Base-by-base conservation (phyloP, 2,329 filamentous ascomycete genomes). In the Trichoderma atroviride region DNA sequence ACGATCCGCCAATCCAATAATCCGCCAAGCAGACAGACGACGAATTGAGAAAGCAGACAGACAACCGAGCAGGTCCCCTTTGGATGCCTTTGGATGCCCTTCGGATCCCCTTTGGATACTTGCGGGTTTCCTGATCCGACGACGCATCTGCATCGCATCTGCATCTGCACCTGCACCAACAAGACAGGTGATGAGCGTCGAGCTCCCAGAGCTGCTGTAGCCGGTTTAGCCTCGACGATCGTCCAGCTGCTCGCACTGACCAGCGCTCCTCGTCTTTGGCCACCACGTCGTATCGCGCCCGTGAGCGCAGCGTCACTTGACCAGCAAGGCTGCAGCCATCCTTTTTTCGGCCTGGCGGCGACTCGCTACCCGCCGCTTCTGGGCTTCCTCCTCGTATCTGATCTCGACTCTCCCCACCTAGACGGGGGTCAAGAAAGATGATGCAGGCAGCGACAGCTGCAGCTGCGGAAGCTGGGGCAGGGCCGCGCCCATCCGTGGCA, bases 251-350 rank as follows among this genome's bases (percentile, higher is more conserved):
- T 35, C 61, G 40, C 61, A 64, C 33, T 64, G 47, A 53, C 47
- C 40, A 55, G 31, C 31, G 31, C 22, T 55, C n/a, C 31, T 55
- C 24, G 61, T 43, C 56, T 56, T 64, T 64, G 33, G 33, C 61
- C 50, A 64, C 29, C 35, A 58, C 63, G 63, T 67, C 63, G 63
- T 67, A 67, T 67, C 40, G 63, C 63, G 53, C 63, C 63, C 53
- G 63, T 43, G 37, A 50, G 53, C 47, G 63, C 63, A 59, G 55
- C 55, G 63, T 67, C 69, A 70, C 69, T 70, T 70, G 69, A 70
- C 63, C 63, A 52, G 47, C 56, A 52, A 60, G 59, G 50, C 68
- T 64, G 67, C 67, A 53, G 63, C 67, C 67, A 58, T 69, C 67
- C 67, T 65, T 52, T 55, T 63, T 65, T 69, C 19, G 68, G 68